Evolutionary conservation across 2,329 filamentous ascomycete genomes (phyloP).

Genomic region (Colletotrichum ledebouriae): DNA sequence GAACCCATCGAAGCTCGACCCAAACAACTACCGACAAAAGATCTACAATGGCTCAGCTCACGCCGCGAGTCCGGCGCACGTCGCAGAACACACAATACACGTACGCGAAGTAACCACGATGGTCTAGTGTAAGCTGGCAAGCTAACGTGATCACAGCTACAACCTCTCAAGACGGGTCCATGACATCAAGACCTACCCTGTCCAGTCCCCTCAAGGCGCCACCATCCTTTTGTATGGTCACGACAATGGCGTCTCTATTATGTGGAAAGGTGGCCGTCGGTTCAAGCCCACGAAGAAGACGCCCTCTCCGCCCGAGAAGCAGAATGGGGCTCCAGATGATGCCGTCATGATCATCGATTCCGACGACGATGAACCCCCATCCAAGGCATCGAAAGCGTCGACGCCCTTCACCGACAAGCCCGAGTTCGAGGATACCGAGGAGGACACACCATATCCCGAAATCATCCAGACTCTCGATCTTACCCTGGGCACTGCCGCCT

Average conservation of each 20-base stretch:
- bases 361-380: conserved; percentile 66
- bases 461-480: conserved; percentile 73
- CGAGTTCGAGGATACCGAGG: conserved; percentile 68
- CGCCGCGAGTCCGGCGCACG: conserved; percentile 60
- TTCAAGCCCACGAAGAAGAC: conserved; percentile 63
- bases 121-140: not conserved
- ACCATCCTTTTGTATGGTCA: conserved; percentile 74
- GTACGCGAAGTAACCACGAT: conserved; percentile 49
- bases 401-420: conserved; percentile 64
- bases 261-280: conserved; percentile 74
- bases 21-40: conserved; percentile 6
- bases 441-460: conserved; percentile 63
- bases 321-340: conserved; percentile 66
- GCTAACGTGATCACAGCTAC: conserved; percentile 60
- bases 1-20: conserved; percentile 1
- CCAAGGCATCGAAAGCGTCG: conserved; percentile 49
- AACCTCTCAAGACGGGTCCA: conserved; percentile 70
- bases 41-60: conserved; percentile 45
- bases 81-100: conserved; percentile 64
- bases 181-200: conserved; percentile 71
- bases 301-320: conserved; percentile 54
- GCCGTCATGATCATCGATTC: conserved; percentile 74
- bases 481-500: conserved; percentile 67
- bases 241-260: conserved; percentile 71
- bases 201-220: conserved; percentile 73